Evolutionary conservation across 306 rosid genomes (phyloP), one percentile per base, ranked within the genome.

Genomic region (Quercus cerris): DNA sequence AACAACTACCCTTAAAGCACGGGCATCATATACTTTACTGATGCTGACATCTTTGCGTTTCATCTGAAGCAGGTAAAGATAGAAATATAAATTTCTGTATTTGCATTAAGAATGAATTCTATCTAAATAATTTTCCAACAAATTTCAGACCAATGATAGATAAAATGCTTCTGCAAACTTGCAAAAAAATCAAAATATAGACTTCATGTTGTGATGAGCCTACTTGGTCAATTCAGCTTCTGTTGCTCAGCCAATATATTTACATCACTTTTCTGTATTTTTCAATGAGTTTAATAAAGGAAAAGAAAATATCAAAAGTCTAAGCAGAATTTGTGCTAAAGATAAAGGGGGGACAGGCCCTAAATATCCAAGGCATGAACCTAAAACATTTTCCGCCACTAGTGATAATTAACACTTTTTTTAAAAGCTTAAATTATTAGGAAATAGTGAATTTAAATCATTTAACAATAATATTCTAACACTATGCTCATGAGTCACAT

Each of bases 1-100:
- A 73, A 94, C 97, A 74, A 94, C 94, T 76, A 93, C 99, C 88
- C 99, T 87, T 84, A 94, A 79, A 49, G 99, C 99, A 63, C 97
- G 97, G 71, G 97, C 94, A 89, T 94, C 99, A 74, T 88, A 94
- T 64, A 94, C 97, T 88, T 93, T 85, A 54, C 84, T 82, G 41
- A 93, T 93, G 83, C 89, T 79, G 64, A 88, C 84, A 84, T 94
- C 97, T 88, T 94, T 94, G 62, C 97, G 84, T 64, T 94, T 93
- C 99, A 94, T 94, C 97, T 93, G 84, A 69, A 83, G 31, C 49
- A 79, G 54, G 78, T 6, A 59, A 67, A 70, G 51, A 76, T 70
- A 80, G 62, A 68, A 68, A 38, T 73, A 81, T 73, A 80, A 86
- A 58, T 77, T 54, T 75, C 11, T 8, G 2, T 19, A 35, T 19